A percentile compares a stretch with the other conserved stretches of the same genome.
Conservation (phyloP, 371 early-diverging fungal species). For the Mucor mucedo region DNA sequence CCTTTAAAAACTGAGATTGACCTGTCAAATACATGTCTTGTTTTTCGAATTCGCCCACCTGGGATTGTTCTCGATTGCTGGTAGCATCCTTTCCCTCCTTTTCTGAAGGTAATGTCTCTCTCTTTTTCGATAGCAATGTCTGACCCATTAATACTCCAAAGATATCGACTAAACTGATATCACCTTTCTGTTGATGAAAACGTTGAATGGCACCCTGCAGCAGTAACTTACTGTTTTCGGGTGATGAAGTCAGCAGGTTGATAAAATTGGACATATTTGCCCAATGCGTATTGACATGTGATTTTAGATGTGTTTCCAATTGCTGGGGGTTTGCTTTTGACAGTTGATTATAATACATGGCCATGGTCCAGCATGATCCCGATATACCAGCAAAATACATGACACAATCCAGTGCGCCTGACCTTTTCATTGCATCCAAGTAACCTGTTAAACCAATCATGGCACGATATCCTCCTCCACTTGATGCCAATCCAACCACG, state of each 20-base stretch:
- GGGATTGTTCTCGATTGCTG: background rate
- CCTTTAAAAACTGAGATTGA: constrained; percentile 56
- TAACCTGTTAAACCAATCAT: constrained; percentile 71
- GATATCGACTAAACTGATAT: constrained; percentile 67
- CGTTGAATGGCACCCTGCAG: constrained; percentile 60
- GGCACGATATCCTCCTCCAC: constrained; percentile 77
- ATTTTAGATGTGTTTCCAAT: constrained; percentile 33
- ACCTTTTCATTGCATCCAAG: constrained; percentile 58
- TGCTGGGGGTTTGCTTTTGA: constrained; percentile 27
- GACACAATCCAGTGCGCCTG: constrained; percentile 63
- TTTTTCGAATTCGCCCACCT: background rate
- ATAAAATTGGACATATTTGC: constrained; percentile 51
- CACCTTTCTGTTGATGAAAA: constrained; percentile 52
- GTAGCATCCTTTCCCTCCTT: constrained; percentile 10
- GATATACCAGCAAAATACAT: constrained; percentile 69
- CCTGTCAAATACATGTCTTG: constrained; percentile 28
- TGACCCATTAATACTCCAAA: constrained; percentile 70
- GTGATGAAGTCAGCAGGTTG: constrained; percentile 39
- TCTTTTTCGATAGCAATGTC: constrained; percentile 55
- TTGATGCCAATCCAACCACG: constrained; percentile 66
- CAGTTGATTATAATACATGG: constrained; percentile 42
- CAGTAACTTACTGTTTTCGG: constrained; percentile 47
- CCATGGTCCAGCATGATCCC: constrained; percentile 63
- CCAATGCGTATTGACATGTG: constrained; percentile 44
- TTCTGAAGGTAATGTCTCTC: constrained; percentile 13